phyloP scores from a whole-genome alignment of 139 green algal species.

The Dunaliella primolecta region DNA sequence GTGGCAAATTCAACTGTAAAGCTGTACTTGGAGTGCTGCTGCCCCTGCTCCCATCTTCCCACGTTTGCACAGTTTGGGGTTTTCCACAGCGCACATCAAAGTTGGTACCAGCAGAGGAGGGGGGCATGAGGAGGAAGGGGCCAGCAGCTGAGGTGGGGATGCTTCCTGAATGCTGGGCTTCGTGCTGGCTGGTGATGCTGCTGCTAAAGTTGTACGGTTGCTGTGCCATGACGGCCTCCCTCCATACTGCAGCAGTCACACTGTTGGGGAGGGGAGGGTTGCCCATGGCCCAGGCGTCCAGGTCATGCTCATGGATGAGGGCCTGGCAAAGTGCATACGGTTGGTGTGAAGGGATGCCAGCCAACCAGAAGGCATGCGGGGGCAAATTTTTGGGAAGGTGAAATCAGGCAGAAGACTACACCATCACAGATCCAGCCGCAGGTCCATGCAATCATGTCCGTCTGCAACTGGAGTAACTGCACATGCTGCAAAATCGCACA shows the following conservation, averaged over 20 bases:
- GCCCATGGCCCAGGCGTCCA: constrained; percentile 36
- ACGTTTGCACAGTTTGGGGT: neutral
- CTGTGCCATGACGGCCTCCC: neutral
- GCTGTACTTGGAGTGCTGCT: neutral
- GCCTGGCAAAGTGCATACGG: too few relatives aligned
- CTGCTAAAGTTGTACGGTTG: neutral
- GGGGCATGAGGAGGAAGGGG: neutral
- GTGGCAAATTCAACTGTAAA: neutral
- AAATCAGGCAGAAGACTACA: too few relatives aligned
- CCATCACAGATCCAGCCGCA: too few relatives aligned
- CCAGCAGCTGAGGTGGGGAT: neutral
- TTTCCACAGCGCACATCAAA: neutral
- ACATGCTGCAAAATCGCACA: constrained; percentile 4
- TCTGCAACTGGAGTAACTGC: neutral
- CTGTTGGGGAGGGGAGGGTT: neutral
- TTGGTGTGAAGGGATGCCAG: too few relatives aligned
- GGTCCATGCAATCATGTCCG: too few relatives aligned
- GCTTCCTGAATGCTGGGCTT: too few relatives aligned
- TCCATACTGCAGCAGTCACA: neutral
- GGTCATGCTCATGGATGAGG: constrained; percentile 22
- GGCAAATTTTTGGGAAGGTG: too few relatives aligned
- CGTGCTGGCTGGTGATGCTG: neutral
- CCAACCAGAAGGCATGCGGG: too few relatives aligned
- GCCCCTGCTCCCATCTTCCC: neutral
- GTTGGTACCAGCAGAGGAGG: neutral